Percentiles rank a stretch among this genome's conserved stretches.
These are phyloP conservation scores for Amaranthus cruentus DNA, from an alignment of 148 eudicot species.

Conservation along the genomic window DNA sequence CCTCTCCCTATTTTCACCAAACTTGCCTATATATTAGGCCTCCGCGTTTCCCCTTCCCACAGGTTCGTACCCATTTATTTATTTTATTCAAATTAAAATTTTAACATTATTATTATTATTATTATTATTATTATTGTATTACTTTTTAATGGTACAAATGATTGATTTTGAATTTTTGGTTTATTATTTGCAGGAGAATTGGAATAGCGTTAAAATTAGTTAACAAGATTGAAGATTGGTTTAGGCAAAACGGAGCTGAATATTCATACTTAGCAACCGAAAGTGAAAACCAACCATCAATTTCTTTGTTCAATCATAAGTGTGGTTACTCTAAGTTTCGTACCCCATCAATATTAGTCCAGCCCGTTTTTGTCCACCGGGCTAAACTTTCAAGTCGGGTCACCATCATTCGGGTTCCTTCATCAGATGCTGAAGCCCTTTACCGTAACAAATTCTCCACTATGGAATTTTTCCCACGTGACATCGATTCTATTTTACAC, in stretches of 20 bases:
- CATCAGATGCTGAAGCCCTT: conserved; percentile 62
- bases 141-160: too few relatives aligned
- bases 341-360: conserved; percentile 78
- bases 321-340: conserved; percentile 86
- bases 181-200: conserved; percentile 52
- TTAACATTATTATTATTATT: background rate
- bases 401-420: conserved; percentile 41
- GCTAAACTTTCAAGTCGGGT: conserved; percentile 31
- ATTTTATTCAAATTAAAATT: background rate
- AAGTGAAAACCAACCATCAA: conserved; percentile 64
- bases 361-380: conserved; percentile 83
- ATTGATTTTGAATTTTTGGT: too few relatives aligned
- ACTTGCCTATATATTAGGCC: conserved; percentile 85
- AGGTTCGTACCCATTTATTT: conserved; percentile 29
- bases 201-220: conserved; percentile 74
- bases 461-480: conserved; percentile 85
- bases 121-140: background rate
- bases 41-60: conserved; percentile 80
- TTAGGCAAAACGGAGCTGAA: conserved; percentile 60
- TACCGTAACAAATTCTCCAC: conserved; percentile 72
- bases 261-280: conserved; percentile 89
- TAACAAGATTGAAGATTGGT: conserved; percentile 69
- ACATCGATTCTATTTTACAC: conserved; percentile 60
- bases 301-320: conserved; percentile 69
- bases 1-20: conserved; percentile 57